Conservation (phyloP, 768 basidiomycete genomes). For the Hemileccinum impolitum region DNA sequence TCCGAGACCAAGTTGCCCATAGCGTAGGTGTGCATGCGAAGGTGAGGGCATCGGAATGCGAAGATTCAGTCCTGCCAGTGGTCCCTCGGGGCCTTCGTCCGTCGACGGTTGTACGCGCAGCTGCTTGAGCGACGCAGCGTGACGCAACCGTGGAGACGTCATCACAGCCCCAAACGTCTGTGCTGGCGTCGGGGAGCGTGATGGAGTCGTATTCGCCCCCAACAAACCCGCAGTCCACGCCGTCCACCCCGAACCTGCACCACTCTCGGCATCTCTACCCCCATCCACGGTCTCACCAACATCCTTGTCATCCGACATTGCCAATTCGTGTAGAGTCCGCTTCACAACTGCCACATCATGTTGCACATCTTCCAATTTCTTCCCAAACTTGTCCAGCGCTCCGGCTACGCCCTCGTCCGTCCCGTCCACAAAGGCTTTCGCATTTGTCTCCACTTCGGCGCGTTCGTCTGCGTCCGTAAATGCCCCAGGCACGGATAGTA, state of each 20-base stretch:
- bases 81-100: slow-evolving; percentile 19
- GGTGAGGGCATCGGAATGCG: slow-evolving; percentile 56
- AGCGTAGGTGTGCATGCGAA: background rate
- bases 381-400: slow-evolving; percentile 45
- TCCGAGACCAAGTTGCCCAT: slow-evolving; percentile 16
- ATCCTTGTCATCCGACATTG: background rate
- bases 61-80: slow-evolving; percentile 46
- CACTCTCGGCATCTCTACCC: background rate
- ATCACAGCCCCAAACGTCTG: slow-evolving; percentile 73
- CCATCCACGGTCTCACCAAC: background rate
- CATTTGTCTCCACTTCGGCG: slow-evolving; percentile 45
- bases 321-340: slow-evolving; percentile 47
- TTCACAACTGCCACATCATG: slow-evolving; percentile 76
- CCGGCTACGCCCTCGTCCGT: slow-evolving; percentile 25
- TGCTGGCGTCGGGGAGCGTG: slow-evolving; percentile 40
- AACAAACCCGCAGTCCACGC: slow-evolving; percentile 62
- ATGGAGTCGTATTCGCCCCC: slow-evolving; percentile 28
- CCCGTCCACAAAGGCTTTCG: slow-evolving; percentile 38
- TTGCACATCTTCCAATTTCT: slow-evolving; percentile 68
- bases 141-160: slow-evolving; percentile 59
- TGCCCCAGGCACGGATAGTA: slow-evolving; percentile 60
- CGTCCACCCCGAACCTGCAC: slow-evolving; percentile 29
- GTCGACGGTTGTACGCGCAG: slow-evolving; percentile 3
- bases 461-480: slow-evolving; percentile 15
- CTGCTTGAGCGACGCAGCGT: slow-evolving; percentile 40